Conservation (phyloP, 352 stramenopile genomes). For the Globisporangium solare region DNA sequence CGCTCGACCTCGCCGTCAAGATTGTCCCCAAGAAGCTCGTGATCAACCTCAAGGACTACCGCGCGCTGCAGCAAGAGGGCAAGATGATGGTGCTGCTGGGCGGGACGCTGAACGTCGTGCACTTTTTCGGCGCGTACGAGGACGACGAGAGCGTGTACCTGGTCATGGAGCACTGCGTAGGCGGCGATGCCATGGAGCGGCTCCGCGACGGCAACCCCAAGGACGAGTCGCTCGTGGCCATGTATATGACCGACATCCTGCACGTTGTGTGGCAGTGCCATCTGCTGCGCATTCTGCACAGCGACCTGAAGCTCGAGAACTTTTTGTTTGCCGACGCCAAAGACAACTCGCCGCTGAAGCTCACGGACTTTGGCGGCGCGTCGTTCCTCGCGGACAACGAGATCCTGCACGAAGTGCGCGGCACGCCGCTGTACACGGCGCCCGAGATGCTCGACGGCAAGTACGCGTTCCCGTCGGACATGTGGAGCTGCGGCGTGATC, state of each 20-base stretch:
- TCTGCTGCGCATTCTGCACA: constrained; percentile 62
- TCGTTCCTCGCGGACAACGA: constrained; percentile 42
- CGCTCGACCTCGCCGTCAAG: constrained; percentile 67
- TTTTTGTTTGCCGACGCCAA: constrained; percentile 66
- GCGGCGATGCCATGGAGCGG: constrained; percentile 47
- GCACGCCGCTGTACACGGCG: constrained; percentile 71
- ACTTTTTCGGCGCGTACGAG: constrained; percentile 80
- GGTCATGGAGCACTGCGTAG: constrained; percentile 77
- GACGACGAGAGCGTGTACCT: constrained; percentile 69
- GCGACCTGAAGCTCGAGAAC: constrained; percentile 80
- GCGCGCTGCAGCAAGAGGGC: constrained; percentile 59
- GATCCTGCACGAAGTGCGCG: constrained; percentile 42
- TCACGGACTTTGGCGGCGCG: constrained; percentile 75
- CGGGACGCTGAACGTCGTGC: constrained; percentile 76
- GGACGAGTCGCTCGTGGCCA: constrained; percentile 37
- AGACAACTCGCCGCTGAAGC: constrained; percentile 60
- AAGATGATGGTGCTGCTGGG: constrained; percentile 75
- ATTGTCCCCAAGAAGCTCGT: constrained; percentile 68
- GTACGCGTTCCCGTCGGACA: constrained; percentile 66
- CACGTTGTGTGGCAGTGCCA: constrained; percentile 82
- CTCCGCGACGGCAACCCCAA: constrained; percentile 15
- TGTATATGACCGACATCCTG: constrained; percentile 74
- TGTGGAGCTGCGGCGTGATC: constrained; percentile 80
- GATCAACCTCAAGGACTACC: constrained; percentile 55
- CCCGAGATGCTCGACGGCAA: constrained; percentile 57